Base-by-base conservation (phyloP, 169 alveolate genomes). In the Babesia bovis region DNA sequence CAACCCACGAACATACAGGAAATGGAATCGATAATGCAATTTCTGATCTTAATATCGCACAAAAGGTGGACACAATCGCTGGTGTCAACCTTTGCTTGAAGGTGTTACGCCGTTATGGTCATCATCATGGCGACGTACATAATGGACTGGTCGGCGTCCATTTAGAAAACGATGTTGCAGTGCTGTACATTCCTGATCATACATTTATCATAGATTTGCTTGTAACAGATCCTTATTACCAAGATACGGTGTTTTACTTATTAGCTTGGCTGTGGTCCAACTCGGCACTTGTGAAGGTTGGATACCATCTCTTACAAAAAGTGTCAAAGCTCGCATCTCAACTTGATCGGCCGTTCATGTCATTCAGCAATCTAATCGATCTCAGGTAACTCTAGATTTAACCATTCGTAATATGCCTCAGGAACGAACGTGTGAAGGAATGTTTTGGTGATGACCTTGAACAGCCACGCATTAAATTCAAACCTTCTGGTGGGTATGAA, bases 231-330 rank as follows among this genome's bases (percentile, higher is more conserved):
- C 47, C 78, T 0, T 49, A 53, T 19, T 81, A 81, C 47, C 55
- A 55, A 47, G 6, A 47, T 10, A 47, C 84, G 5, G 56, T 81
- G 25, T 71, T 59, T 59, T 23, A 71, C 6, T 44, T 81, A n/a
- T 41, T 81, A 41, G 41, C 63, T 38, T 71, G 71, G 69, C 36
- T 81, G 33, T 63, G 76, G 77, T 45, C 88, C 13, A 59, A 50
- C n/a, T n/a, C 57, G 25, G 21, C 41, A 4, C 33, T 81, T 19
- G 23, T 51, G 40, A 81, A 81, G 58, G 70, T 81, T 26, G 88
- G 88, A 15, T 77, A 81, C 55, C 58, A 63, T 38, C 23, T 71
- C 19, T 19, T 78, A 58, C 83, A 53, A 3, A 78, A 66, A 56
- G 51, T 78, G 25, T 82, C 86, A 2, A 68, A 58, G 49, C 67